Conservation (phyloP, 371 early-diverging fungal species). For the Lichtheimia hyalospora region DNA sequence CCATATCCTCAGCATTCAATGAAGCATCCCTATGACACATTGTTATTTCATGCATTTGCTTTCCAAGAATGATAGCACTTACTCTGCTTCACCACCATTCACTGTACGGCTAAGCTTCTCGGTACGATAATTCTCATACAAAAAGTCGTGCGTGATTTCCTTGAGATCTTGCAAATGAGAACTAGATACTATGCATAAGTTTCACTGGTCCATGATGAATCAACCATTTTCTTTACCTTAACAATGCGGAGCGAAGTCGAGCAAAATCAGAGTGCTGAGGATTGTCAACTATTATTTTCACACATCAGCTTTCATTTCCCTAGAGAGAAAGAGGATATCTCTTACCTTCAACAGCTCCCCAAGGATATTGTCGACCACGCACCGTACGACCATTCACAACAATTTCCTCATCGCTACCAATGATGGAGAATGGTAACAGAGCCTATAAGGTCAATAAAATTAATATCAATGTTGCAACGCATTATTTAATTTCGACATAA, state of each 20-base stretch:
- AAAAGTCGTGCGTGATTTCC: constrained; percentile 81
- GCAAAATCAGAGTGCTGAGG: constrained; percentile 97
- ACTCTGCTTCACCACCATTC: constrained; percentile 55
- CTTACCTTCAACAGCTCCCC: constrained; percentile 95
- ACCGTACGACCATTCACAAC: constrained; percentile 72
- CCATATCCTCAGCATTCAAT: constrained; percentile 55
- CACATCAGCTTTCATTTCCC: background rate
- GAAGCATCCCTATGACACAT: constrained; percentile 28
- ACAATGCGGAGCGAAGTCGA: constrained; percentile 87
- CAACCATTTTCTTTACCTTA: constrained; percentile 48
- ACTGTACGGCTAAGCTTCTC: constrained; percentile 82
- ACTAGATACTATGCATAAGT: constrained; percentile 27
- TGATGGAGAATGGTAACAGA: constrained; percentile 95
- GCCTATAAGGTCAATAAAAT: constrained; percentile 32
- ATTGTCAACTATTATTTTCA: constrained; percentile 60
- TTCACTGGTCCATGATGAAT: too few species aligned
- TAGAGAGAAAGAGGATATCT: background rate
- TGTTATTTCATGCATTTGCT: background rate
- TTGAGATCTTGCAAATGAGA: constrained; percentile 95
- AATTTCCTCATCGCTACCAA: constrained; percentile 95
- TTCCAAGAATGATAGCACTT: constrained; percentile 21
- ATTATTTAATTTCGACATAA: background rate
- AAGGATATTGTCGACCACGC: constrained; percentile 97
- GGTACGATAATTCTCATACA: constrained; percentile 92
- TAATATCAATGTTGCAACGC: background rate